Evolutionary conservation across 495 filamentous ascomycete genomes (phyloP).

Genomic region (Aspergillus conjunctus): DNA sequence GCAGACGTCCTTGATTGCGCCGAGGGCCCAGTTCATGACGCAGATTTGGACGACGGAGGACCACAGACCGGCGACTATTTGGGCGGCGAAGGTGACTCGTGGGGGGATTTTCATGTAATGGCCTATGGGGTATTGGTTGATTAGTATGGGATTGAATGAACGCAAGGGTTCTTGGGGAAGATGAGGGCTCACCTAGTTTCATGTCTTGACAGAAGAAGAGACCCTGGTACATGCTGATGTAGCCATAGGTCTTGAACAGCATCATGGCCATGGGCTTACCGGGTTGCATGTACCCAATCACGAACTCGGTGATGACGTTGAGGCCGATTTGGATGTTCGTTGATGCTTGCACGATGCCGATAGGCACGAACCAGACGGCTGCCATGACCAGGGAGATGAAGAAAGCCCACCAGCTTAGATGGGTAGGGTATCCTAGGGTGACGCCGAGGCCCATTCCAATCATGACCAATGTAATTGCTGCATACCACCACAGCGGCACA

Average conservation of each 20-base stretch:
- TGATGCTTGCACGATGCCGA: conserved; percentile 55
- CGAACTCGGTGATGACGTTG: conserved; percentile 64
- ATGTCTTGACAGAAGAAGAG: conserved; percentile 55
- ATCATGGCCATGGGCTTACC: conserved; percentile 65
- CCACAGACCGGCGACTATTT: conserved; percentile 58
- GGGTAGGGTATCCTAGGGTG: conserved; percentile 53
- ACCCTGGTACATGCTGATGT: conserved; percentile 59
- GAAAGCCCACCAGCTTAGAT: conserved; percentile 56
- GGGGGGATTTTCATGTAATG: conserved; percentile 72
- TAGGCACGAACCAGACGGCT: conserved; percentile 53
- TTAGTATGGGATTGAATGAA: conserved; percentile 10
- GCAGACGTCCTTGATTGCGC: conserved; percentile 57
- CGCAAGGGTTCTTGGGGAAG: background rate
- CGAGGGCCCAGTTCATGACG: conserved; percentile 64
- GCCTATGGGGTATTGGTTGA: conserved; percentile 29
- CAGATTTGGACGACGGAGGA: conserved; percentile 60
- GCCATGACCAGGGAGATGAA: conserved; percentile 54
- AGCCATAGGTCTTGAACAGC: conserved; percentile 66
- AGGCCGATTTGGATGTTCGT: conserved; percentile 57
- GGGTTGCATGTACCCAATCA: conserved; percentile 65
- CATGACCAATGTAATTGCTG: conserved; percentile 47
- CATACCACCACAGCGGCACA: conserved; percentile 68
- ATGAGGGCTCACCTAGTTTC: conserved; percentile 41
- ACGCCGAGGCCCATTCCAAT: conserved; percentile 56
- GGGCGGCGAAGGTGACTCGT: conserved; percentile 58